Evolutionary conservation across 1,284 basidiomycete genomes (phyloP).

Genomic region (Marasmius sp.): DNA sequence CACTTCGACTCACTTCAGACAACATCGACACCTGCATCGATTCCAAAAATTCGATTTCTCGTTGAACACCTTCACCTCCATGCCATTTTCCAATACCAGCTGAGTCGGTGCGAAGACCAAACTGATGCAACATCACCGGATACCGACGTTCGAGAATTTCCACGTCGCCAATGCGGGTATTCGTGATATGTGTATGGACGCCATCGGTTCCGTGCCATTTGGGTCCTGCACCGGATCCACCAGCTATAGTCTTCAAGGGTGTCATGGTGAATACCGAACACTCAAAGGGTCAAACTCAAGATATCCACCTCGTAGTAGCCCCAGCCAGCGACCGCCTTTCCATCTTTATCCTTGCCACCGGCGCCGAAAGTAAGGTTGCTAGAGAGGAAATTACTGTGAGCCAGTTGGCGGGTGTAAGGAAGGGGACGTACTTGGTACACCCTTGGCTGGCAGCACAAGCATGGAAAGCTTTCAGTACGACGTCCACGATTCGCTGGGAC

Average conservation of each 20-base stretch:
- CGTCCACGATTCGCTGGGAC: slow-evolving; percentile 10
- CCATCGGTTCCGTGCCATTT: slow-evolving; percentile 15
- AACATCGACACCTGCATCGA: slow-evolving; percentile 86
- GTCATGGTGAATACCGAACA: not conserved
- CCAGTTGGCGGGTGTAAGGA: too few species aligned
- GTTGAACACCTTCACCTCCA: slow-evolving; percentile 87
- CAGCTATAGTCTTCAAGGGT: not conserved
- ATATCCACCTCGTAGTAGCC: slow-evolving; percentile 10
- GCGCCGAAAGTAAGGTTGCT: slow-evolving; percentile 9
- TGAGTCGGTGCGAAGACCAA: slow-evolving; percentile 76
- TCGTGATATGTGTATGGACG: slow-evolving; percentile 83
- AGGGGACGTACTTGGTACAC: not conserved
- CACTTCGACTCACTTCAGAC: slow-evolving; percentile 58
- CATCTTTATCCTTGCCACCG: slow-evolving; percentile 7
- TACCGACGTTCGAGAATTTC: slow-evolving; percentile 92
- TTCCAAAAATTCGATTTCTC: slow-evolving; percentile 88
- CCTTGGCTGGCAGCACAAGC: slow-evolving; percentile 9
- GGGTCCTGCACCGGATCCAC: slow-evolving; percentile 12
- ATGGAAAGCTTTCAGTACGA: slow-evolving; percentile 10
- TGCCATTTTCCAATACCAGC: slow-evolving; percentile 78
- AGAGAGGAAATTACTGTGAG: not conserved
- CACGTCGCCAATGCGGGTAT: slow-evolving; percentile 90
- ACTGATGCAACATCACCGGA: slow-evolving; percentile 83
- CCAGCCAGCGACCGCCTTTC: slow-evolving; percentile 1
- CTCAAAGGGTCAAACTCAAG: not conserved